These are phyloP conservation scores for Tetrastigma voinierianum DNA, from an alignment of 164 flowering plant species.

Conservation along the genomic window DNA sequence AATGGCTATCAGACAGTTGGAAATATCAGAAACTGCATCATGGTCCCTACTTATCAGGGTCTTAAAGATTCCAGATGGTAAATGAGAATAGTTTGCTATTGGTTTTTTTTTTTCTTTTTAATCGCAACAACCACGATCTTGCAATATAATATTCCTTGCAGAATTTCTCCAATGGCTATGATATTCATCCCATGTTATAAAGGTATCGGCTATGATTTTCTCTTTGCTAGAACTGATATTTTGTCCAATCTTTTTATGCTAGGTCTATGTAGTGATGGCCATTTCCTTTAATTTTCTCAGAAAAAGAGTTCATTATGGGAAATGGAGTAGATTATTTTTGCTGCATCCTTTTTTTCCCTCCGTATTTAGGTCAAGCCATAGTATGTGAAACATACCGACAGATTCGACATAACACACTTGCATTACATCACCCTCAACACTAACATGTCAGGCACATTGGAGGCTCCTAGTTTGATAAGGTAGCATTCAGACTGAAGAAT, in stretches of 20 bases:
- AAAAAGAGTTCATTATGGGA: too few species aligned
- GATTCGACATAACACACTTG: too few species aligned
- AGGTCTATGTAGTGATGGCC: too few species aligned
- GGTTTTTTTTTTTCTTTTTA: neutral
- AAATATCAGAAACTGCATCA: too few species aligned
- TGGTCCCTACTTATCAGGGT: neutral
- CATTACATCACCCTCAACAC: neutral
- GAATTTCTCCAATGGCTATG: constrained; percentile 98
- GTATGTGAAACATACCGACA: too few species aligned
- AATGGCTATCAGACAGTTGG: too few species aligned
- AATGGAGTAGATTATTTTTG: too few species aligned
- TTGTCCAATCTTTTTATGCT: neutral
- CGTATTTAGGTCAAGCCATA: too few species aligned
- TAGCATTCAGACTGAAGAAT: constrained; percentile 54
- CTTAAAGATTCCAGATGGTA: neutral
- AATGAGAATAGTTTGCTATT: neutral
- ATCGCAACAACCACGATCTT: constrained; percentile 2
- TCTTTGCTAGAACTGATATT: neutral
- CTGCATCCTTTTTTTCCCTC: too few species aligned
- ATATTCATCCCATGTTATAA: constrained; percentile 95
- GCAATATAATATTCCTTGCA: constrained; percentile 28
- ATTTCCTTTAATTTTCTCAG: too few species aligned
- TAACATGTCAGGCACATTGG: neutral
- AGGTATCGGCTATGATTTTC: constrained; percentile 40
- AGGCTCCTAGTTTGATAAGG: too few species aligned